Evolutionary conservation across 306 rosid species (phyloP).

Genomic region (Acmispon strigosus): DNA sequence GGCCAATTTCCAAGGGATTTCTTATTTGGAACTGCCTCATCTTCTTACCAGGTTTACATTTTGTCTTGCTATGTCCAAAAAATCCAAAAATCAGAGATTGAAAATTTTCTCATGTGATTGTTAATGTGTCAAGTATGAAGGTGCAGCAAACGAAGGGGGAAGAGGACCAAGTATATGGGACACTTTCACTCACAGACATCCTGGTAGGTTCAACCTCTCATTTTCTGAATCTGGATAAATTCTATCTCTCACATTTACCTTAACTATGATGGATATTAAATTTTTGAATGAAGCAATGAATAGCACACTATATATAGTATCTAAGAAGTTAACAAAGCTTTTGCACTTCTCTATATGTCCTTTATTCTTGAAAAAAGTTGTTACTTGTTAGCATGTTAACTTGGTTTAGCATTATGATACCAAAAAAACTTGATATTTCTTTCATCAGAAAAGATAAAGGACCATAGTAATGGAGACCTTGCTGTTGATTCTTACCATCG

Average conservation of each 20-base stretch:
- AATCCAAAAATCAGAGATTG: background rate
- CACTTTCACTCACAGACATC: constrained; percentile 31
- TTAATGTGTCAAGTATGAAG: constrained; percentile 35
- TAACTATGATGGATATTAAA: no score
- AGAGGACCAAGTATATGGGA: constrained; percentile 58
- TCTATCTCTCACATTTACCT: no score
- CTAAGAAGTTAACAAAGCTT: no score
- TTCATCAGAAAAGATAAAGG: constrained; percentile 31
- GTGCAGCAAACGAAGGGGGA: constrained; percentile 38
- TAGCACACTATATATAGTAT: no score
- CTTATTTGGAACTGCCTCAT: constrained; percentile 37
- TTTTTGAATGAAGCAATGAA: no score
- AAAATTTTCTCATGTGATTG: background rate
- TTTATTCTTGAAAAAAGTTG: no score
- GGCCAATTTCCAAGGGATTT: constrained; percentile 29
- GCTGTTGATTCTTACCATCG: constrained; percentile 43
- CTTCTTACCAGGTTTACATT: constrained; percentile 40
- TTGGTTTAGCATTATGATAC: background rate
- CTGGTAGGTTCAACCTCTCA: constrained; percentile 14
- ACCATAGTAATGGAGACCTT: constrained; percentile 28
- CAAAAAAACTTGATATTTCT: background rate
- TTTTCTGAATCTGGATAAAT: background rate
- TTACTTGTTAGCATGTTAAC: background rate
- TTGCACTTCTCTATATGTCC: no score
- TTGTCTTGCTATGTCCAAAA: background rate